Evolutionary conservation across 495 filamentous ascomycete genomes (phyloP).

Genomic region (Platismatia glauca): DNA sequence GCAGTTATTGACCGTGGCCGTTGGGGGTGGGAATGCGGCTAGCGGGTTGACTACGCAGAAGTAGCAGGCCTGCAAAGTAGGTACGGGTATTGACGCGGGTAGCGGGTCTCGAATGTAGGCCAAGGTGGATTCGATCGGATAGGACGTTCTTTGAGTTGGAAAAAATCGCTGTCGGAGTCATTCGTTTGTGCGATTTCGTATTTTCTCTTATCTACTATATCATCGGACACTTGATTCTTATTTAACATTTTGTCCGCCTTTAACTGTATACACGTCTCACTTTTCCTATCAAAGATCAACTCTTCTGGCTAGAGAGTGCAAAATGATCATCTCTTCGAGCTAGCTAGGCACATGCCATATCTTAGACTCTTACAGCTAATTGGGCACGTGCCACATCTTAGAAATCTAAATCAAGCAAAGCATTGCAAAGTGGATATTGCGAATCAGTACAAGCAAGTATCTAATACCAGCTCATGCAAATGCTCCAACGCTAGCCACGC

Average conservation of each 20-base stretch:
- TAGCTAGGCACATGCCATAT: neutral
- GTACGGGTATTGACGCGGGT: too few species aligned
- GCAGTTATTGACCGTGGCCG: slow-evolving; percentile 47
- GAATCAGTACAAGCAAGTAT: neutral
- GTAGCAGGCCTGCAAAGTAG: neutral
- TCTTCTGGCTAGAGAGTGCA: neutral
- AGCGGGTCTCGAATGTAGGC: neutral
- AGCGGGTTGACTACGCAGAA: slow-evolving; percentile 1
- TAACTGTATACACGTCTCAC: neutral
- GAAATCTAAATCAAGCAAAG: neutral
- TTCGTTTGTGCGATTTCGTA: neutral
- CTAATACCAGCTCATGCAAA: too few species aligned
- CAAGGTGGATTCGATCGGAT: neutral
- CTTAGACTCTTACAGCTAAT: too few species aligned
- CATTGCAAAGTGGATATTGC: neutral
- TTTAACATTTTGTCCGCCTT: neutral
- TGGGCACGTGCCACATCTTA: too few species aligned
- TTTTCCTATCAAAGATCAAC: neutral
- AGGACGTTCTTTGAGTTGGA: neutral
- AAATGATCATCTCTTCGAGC: neutral
- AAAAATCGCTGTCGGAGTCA: neutral
- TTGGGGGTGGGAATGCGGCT: slow-evolving; percentile 44
- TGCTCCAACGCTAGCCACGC: neutral
- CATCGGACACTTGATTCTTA: neutral
- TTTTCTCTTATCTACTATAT: neutral